Conservation (phyloP, 805 yeast species). For the Sugiyamaella valdiviana region DNA sequence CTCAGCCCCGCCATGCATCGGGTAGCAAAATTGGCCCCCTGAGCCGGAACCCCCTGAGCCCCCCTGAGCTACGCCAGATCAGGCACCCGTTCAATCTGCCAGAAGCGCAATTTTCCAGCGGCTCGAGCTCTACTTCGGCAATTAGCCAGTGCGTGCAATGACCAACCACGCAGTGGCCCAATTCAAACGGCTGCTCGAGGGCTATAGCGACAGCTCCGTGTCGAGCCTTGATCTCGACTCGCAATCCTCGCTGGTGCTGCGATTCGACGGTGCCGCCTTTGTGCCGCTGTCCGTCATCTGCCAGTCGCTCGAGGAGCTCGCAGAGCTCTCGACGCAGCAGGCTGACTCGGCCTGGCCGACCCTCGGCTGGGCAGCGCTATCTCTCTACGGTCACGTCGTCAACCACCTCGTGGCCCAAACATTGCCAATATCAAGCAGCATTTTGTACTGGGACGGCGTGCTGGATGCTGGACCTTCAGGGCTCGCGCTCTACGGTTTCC, state of each 20-base stretch:
- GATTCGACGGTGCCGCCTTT: conserved; percentile 2
- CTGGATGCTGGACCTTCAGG: conserved; percentile 31
- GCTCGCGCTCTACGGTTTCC: conserved; percentile 36
- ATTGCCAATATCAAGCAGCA: conserved; percentile 38
- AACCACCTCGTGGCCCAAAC: conserved; percentile 37
- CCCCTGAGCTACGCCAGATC: too few relatives aligned
- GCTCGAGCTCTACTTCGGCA: background rate
- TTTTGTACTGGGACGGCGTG: conserved; percentile 43
- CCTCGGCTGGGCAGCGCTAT: conserved; percentile 30
- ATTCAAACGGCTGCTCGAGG: conserved; percentile 2
- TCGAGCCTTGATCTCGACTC: background rate
- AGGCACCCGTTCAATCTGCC: too few relatives aligned
- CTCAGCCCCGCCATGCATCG: too few relatives aligned
- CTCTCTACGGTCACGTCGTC: conserved; percentile 33
- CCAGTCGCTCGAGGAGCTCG: conserved; percentile 1
- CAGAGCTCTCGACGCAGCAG: background rate
- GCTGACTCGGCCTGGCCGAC: conserved; percentile 31
- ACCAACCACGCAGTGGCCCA: background rate
- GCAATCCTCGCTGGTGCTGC: background rate
- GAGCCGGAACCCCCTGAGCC: too few relatives aligned
- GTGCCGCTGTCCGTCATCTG: conserved; percentile 8
- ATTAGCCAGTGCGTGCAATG: background rate
- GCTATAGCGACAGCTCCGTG: background rate
- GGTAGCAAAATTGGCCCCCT: too few relatives aligned
- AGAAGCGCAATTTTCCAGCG: too few relatives aligned